Percentiles rank a stretch among this genome's conserved stretches.
Conservation (phyloP, 2,329 filamentous ascomycete genomes). For the Diplocarpon mali region DNA sequence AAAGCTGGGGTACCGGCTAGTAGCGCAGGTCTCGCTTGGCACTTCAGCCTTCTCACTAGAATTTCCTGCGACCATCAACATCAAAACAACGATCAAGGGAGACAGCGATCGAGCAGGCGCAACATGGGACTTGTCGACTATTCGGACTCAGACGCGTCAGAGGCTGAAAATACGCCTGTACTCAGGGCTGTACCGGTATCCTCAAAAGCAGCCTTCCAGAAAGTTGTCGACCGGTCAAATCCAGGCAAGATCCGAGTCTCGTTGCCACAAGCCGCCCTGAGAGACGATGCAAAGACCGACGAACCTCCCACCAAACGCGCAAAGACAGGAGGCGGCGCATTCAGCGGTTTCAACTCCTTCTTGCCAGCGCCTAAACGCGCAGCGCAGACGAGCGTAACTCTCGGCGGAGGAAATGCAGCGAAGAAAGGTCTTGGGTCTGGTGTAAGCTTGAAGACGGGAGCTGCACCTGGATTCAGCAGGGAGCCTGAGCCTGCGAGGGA, state of each 20-base stretch:
- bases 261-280: conserved; percentile 44
- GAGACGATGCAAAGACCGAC: conserved; percentile 30
- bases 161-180: conserved; percentile 33
- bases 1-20: conserved; percentile 1
- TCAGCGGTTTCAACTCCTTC: conserved; percentile 76
- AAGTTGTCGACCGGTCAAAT: conserved; percentile 71
- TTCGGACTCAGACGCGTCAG: conserved; percentile 55
- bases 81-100: neutral
- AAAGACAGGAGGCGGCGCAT: conserved; percentile 50
- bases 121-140: conserved; percentile 58
- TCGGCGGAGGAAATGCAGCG: conserved; percentile 17
- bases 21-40: conserved; percentile 1
- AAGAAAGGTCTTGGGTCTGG: conserved; percentile 35
- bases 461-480: conserved; percentile 70
- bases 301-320: conserved; percentile 62
- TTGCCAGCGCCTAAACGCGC: conserved; percentile 70
- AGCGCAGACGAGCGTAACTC: conserved; percentile 30
- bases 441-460: conserved; percentile 71
- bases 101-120: neutral
- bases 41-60: conserved; percentile 3
- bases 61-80: neutral
- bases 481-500: conserved; percentile 16
- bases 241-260: conserved; percentile 76
- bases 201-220: conserved; percentile 57
- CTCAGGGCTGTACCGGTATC: conserved; percentile 27